Evolutionary conservation across 306 rosid species (phyloP), one percentile per base, ranked within the genome.

Genomic region (Begonia loranthoides): DNA sequence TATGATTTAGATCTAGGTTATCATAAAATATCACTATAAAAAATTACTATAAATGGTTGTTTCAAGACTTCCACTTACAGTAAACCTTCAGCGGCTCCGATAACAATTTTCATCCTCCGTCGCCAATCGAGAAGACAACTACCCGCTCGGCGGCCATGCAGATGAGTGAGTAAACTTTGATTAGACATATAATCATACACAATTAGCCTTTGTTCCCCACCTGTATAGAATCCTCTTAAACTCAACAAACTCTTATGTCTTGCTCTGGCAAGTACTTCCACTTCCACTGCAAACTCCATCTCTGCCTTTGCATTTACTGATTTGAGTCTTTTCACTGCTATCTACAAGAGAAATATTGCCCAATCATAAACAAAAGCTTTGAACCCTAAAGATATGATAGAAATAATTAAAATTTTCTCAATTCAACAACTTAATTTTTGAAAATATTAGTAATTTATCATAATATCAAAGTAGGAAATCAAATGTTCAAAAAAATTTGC

Each of bases 211-310:
- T 84, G 78, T 64, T 81, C 87, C 15, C 66, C 74, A 45, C 82
- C 90, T 19, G 68, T 76, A 59, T 80, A 84, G 43, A 73, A 84
- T 1, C 95, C 95, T 45, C 82, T 78, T 1, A 84, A 83, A 4
- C 90, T 84, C 12, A 81, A 63, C 52, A 81, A 81, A 46, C 78
- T 84, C 52, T 84, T 84, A 84, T 84, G 95, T 70, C 82, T 59
- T 19, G 78, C 90, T 70, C 95, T 81, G 45, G 84, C 90, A 6
- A 78, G 79, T 49, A 84, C 90, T 58, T 84, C 95, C 3, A 81
- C 95, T 67, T 84, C 95, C 22, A 78, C 87, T 4, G 90, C 87
- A 61, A 84, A 84, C 58, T 84, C 87, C 90, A 81, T 78, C 71
- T 80, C 80, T 13, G 87, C 87, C 59, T 84, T 78, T 12, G 84